phyloP scores from a whole-genome alignment of 106 monocot genomes.

The Xerophyta viscosa region DNA sequence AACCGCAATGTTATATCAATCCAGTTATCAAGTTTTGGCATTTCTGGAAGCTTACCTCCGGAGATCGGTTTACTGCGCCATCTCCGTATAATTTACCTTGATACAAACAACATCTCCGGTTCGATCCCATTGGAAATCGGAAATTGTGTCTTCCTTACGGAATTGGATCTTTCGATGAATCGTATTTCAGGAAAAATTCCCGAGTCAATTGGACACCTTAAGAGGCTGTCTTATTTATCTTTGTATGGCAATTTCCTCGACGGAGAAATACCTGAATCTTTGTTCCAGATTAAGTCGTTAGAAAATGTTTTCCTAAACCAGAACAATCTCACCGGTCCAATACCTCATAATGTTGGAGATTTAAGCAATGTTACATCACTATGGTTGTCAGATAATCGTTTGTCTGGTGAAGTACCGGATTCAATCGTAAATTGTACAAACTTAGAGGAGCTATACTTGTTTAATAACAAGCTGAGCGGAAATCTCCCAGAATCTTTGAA shows the following conservation, averaged over 20 bases:
- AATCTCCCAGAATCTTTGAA: slow-evolving; percentile 35
- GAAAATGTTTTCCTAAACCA: slow-evolving; percentile 35
- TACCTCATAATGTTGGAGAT: slow-evolving; percentile 37
- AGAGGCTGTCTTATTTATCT: slow-evolving; percentile 26
- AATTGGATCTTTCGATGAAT: slow-evolving; percentile 53
- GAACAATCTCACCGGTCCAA: slow-evolving; percentile 45
- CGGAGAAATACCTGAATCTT: slow-evolving; percentile 40
- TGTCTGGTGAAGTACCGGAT: slow-evolving; percentile 54
- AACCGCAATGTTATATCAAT: slow-evolving; percentile 22
- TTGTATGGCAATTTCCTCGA: slow-evolving; percentile 40
- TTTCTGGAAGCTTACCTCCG: slow-evolving; percentile 48
- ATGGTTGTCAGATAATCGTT: slow-evolving; percentile 39
- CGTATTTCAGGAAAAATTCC: slow-evolving; percentile 58
- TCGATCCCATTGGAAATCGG: slow-evolving; percentile 52
- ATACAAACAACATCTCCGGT: slow-evolving; percentile 29
- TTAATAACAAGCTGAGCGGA: slow-evolving; percentile 47
- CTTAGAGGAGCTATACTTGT: slow-evolving; percentile 48
- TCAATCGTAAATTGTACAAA: slow-evolving; percentile 50
- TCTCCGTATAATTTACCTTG: slow-evolving; percentile 30
- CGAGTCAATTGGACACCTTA: slow-evolving; percentile 22
- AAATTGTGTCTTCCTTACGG: slow-evolving; percentile 40
- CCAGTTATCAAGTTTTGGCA: slow-evolving; percentile 15
- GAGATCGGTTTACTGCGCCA: slow-evolving; percentile 34
- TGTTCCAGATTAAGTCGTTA: slow-evolving; percentile 28
- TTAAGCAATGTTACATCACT: slow-evolving; percentile 19